phyloP scores from a whole-genome alignment of 352 stramenopile genomes.

The Pythium sp. region DNA sequence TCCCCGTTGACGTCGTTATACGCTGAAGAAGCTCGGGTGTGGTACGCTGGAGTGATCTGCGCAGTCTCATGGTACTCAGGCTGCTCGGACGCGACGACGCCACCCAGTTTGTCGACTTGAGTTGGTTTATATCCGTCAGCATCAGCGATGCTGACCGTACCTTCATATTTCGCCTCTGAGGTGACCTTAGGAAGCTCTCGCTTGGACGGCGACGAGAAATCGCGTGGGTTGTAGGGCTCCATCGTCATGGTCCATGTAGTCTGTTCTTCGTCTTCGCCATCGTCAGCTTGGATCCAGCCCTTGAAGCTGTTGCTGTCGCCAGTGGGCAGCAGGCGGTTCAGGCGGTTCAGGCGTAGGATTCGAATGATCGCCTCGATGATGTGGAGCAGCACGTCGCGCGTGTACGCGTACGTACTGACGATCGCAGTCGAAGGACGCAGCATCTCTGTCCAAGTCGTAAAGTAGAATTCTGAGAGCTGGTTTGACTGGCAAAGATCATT shows the following conservation, averaged over 20 bases:
- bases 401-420: constrained; percentile 5
- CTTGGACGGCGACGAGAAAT: not conserved
- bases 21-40: constrained; percentile 8
- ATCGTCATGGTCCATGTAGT: constrained; percentile 12
- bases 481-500: not conserved
- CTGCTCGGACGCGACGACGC: not conserved
- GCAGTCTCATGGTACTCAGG: constrained; percentile 3
- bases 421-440: not conserved
- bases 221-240: not conserved
- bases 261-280: constrained; percentile 12
- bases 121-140: not conserved
- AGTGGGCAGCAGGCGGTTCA: constrained; percentile 1
- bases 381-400: constrained; percentile 8
- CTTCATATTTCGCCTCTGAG: not conserved
- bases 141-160: too few species aligned
- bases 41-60: not conserved
- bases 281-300: not conserved
- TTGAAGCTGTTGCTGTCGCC: not conserved
- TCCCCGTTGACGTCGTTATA: constrained; percentile 40
- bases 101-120: not conserved
- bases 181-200: not conserved
- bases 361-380: constrained; percentile 18
- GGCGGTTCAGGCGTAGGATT: constrained; percentile 18
- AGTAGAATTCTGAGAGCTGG: not conserved
- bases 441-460: not conserved